These are phyloP conservation scores for Gossypium ekmanianum DNA, from an alignment of 345 rosid genomes.

Conservation along the genomic window DNA sequence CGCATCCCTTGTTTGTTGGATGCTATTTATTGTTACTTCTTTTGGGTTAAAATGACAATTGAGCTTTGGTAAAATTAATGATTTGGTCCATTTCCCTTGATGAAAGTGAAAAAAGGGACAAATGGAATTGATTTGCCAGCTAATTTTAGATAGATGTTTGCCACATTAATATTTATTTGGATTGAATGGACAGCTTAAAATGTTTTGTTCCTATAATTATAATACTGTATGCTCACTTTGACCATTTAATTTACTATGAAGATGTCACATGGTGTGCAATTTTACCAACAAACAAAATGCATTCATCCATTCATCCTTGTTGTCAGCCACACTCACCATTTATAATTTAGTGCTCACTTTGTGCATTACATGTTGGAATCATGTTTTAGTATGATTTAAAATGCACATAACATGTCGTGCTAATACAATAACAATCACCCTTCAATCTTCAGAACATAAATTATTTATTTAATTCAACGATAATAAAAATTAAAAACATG, in stretches of 20 bases:
- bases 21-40: no score
- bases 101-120: background rate
- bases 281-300: background rate
- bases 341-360: background rate
- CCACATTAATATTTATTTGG: background rate
- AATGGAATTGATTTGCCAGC: conserved; percentile 15
- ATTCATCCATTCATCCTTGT: background rate
- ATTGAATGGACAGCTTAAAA: background rate
- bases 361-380: background rate
- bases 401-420: background rate
- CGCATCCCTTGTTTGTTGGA: no score
- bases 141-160: background rate
- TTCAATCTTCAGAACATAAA: background rate
- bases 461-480: no score
- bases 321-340: background rate
- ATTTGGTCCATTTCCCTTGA: background rate
- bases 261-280: conserved; percentile 5
- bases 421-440: background rate
- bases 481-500: no score
- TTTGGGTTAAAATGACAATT: background rate
- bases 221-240: background rate
- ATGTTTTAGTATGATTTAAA: background rate
- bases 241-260: background rate
- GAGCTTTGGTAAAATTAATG: background rate
- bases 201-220: background rate